Base-by-base conservation (phyloP, 495 filamentous ascomycete species). In the Talaromyces liani region DNA sequence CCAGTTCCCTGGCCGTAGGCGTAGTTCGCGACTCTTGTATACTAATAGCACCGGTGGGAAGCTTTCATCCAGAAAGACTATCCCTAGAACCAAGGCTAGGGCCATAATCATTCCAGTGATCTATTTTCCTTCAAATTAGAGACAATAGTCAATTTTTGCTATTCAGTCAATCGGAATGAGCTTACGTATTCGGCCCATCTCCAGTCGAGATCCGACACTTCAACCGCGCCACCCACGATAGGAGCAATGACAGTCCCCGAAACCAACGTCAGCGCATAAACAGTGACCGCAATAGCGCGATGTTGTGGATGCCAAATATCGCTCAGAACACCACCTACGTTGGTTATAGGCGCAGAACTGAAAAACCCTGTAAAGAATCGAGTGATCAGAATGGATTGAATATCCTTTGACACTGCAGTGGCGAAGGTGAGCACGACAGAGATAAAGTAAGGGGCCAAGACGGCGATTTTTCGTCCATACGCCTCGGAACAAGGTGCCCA, bases 321-420 rank as follows among this genome's bases (percentile, higher is more conserved):
- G 34, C 80, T 82, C 16, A 90, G 71, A 0, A 90, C 87, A 18
- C 86, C 88, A 3, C 87, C 88, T 7, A 85, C 88, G 66, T 89
- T 89, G 4, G 87, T 89, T 0, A 91, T 80, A 0, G 88, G 88
- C 0, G 86, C 87, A 0, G 80, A 82, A 10, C 82, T 84, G 66
- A 91, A 91, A 56, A 91, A 81, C 0, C 85, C 88, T 0, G 81
- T 78, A 65, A 88, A 91, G 74, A 91, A 91, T 6, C 88, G 77
- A 18, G 85, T 88, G 58, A 91, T 71, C 78, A 91, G 80, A 20
- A 91, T 66, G 0, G 87, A 88, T 72, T 91, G 88, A 24, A 89
- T 73, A 62, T 91, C 87, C 71, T 90, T 89, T 0, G 85, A 77
- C 0, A 81, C 79, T 0, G 83, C 88, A 6, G 80, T 85, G 0